Percentiles rank a stretch among this genome's conserved stretches.
Evolutionary conservation across 805 yeast species (phyloP).

Genomic region (Pichia sporocuriosa): DNA sequence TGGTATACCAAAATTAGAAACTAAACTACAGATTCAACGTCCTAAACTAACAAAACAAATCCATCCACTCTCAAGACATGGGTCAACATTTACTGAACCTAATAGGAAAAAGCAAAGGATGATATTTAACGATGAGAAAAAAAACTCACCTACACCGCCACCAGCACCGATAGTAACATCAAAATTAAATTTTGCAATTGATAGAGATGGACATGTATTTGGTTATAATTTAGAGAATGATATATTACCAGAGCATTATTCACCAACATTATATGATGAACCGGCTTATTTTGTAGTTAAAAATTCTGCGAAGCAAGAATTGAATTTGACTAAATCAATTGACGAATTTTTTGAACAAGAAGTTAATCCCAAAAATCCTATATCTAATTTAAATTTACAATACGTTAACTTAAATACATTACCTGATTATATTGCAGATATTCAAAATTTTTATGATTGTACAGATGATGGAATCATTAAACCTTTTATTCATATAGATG

Average conservation of each 20-base stretch:
- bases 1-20: neutral
- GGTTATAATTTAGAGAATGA: constrained; percentile 27
- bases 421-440: constrained; percentile 54
- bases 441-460: constrained; percentile 44
- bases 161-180: neutral
- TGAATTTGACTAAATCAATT: constrained; percentile 35
- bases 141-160: neutral
- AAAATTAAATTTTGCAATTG: constrained; percentile 40
- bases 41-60: constrained; percentile 11
- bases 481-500: constrained; percentile 41
- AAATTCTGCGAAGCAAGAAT: constrained; percentile 18
- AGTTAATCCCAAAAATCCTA: constrained; percentile 21
- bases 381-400: constrained; percentile 41
- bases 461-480: constrained; percentile 26
- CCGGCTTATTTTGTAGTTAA: constrained; percentile 28
- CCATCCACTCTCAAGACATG: constrained; percentile 16
- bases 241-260: constrained; percentile 25
- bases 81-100: constrained; percentile 18
- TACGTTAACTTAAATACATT: constrained; percentile 39
- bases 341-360: constrained; percentile 14
- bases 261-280: constrained; percentile 28
- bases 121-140: constrained; percentile 2
- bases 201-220: constrained; percentile 36
- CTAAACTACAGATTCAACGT: constrained; percentile 4
- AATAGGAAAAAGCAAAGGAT: constrained; percentile 22